A percentile compares a stretch with the other conserved stretches of the same genome.
phyloP scores from a whole-genome alignment of 768 basidiomycete genomes.

The Tylopilus sp. region DNA sequence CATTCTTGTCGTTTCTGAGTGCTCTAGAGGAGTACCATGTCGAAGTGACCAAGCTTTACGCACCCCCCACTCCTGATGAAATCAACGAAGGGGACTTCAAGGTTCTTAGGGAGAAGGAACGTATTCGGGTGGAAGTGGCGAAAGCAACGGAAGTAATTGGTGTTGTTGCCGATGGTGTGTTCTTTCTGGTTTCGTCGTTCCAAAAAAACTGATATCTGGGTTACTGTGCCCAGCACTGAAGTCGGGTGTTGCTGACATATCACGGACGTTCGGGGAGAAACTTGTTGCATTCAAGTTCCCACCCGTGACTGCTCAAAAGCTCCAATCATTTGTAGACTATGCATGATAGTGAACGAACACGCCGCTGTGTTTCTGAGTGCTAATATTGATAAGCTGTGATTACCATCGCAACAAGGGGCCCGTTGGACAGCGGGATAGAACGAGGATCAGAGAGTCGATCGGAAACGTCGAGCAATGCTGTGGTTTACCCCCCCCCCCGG shows the following conservation, averaged over 20 bases:
- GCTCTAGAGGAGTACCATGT: constrained; percentile 64
- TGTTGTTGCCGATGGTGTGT: constrained; percentile 56
- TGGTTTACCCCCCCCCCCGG: no score
- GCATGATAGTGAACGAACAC: constrained; percentile 13
- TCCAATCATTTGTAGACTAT: constrained; percentile 73
- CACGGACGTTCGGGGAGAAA: constrained; percentile 71
- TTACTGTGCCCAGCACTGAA: constrained; percentile 45
- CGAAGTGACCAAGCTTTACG: constrained; percentile 45
- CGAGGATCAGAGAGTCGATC: neutral
- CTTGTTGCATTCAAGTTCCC: constrained; percentile 77
- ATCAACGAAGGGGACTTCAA: constrained; percentile 22
- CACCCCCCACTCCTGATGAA: constrained; percentile 37
- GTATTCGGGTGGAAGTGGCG: constrained; percentile 47
- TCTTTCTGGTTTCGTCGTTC: neutral
- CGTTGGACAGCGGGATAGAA: neutral
- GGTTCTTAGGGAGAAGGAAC: constrained; percentile 38
- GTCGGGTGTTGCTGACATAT: constrained; percentile 61
- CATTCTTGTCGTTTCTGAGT: constrained; percentile 60
- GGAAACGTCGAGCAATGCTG: no score
- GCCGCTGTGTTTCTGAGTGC: neutral
- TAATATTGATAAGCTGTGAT: no score
- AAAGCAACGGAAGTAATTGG: constrained; percentile 53
- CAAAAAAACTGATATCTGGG: no score
- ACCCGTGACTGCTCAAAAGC: constrained; percentile 57
- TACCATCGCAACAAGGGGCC: no score